Evolutionary conservation across 2,329 filamentous ascomycete species (phyloP).

Genomic region (Aspergillus neotritici): DNA sequence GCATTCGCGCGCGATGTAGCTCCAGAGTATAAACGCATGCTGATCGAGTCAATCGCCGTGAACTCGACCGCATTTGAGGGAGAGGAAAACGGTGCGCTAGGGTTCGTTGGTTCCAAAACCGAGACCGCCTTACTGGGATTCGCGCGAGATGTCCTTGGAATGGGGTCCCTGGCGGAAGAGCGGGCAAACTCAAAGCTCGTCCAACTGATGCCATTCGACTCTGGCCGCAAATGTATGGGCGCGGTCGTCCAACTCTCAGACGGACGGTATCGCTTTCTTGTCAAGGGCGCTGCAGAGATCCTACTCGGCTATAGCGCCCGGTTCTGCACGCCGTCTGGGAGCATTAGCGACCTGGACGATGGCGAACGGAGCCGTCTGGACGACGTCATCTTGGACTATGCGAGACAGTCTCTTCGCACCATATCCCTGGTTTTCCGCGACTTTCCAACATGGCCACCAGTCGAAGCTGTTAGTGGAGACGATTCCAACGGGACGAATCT

Average conservation of each 20-base stretch:
- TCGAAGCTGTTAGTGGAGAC: conserved; percentile 50
- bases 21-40: conserved; percentile 45
- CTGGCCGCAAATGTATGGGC: conserved; percentile 60
- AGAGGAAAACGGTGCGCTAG: conserved; percentile 56
- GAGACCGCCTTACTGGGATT: conserved; percentile 65
- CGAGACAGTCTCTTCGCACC: conserved; percentile 59
- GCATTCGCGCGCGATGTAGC: conserved; percentile 2
- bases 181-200: conserved; percentile 54
- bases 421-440: conserved; percentile 68
- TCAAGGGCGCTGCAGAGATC: conserved; percentile 43
- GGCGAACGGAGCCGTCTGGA: conserved; percentile 6
- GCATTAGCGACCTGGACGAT: background rate
- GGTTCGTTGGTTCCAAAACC: conserved; percentile 68
- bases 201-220: conserved; percentile 68
- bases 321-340: conserved; percentile 17
- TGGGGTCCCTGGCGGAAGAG: conserved; percentile 55
- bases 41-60: conserved; percentile 32
- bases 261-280: conserved; percentile 35
- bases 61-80: conserved; percentile 67
- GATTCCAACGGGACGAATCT: conserved; percentile 59
- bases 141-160: conserved; percentile 57
- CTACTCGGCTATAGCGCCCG: conserved; percentile 27
- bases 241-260: conserved; percentile 33
- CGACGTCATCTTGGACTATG: conserved; percentile 26
- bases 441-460: conserved; percentile 60